Evolutionary conservation across 1,284 basidiomycete genomes (phyloP).

Genomic region (Exobasidium rhododendri): DNA sequence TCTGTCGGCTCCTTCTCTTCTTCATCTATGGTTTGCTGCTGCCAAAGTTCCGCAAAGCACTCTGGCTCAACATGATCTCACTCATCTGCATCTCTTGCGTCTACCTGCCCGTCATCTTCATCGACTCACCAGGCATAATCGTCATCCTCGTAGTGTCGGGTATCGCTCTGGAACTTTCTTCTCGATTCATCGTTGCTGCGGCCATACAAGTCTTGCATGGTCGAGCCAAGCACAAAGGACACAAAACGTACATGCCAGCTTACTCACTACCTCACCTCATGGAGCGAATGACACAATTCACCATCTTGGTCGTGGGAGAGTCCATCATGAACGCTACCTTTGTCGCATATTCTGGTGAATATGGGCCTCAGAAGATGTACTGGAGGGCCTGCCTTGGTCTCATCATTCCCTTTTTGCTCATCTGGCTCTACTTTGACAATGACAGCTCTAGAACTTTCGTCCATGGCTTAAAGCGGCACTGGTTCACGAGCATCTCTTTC

Average conservation of each 20-base stretch:
- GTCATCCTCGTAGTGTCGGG: constrained; percentile 32
- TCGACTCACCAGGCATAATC: constrained; percentile 25
- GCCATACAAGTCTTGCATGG: constrained; percentile 34
- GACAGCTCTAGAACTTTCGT: constrained; percentile 48
- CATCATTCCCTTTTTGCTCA: constrained; percentile 42
- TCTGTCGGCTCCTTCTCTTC: constrained; percentile 30
- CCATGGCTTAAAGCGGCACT: constrained; percentile 50
- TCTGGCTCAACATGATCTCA: constrained; percentile 38
- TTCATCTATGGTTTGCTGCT: constrained; percentile 44
- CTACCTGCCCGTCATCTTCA: constrained; percentile 41
- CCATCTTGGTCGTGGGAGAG: constrained; percentile 40
- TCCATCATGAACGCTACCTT: constrained; percentile 20
- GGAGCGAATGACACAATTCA: constrained; percentile 34
- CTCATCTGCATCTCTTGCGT: constrained; percentile 30
- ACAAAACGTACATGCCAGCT: constrained; percentile 36
- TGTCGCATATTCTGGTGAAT: constrained; percentile 21
- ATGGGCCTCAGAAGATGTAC: constrained; percentile 30
- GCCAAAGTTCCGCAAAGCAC: constrained; percentile 44
- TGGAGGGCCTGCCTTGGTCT: constrained; percentile 42
- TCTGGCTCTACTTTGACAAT: constrained; percentile 43
- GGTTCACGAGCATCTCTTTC: constrained; percentile 45
- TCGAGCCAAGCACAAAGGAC: constrained; percentile 24
- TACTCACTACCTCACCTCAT: constrained; percentile 8
- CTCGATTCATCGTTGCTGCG: constrained; percentile 30
- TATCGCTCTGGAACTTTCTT: constrained; percentile 33